Base-by-base conservation (phyloP, 192 early-diverging fungal genomes). In the Thoreauomyces humboldtii region DNA sequence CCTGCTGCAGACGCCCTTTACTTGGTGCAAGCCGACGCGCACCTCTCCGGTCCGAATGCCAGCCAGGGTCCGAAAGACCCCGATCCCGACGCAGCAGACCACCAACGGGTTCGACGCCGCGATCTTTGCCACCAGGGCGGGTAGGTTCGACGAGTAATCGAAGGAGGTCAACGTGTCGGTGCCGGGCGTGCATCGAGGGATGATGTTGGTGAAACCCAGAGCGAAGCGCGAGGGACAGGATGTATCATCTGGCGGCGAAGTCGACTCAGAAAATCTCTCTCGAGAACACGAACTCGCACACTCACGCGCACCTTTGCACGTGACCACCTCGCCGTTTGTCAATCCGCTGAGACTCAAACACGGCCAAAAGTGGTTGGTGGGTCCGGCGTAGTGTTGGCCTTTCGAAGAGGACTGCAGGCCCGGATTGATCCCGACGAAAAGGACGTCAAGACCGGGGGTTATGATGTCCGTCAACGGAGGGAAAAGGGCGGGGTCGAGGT, bases 371-470 rank as follows among this genome's bases (percentile, higher is more conserved):
- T 28, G 41, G 64, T 66, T 66, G 1, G 19, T 42, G n/a, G 37
- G 22, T 2, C 41, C 37, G 4, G 53, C 64, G 32, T 45, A 66
- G 29, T 66, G 64, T 52, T 58, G 54, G 7, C 64, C 54, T 38
- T 38, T 24, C 9, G 53, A 25, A 21, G 64, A 15, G 5, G 53
- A 57, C 41, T 43, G 51, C 19, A 58, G 31, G 0, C 64, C 64
- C 3, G 64, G 64, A 41, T 66, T 66, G 64, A 57, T 45, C 3
- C 64, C 64, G 42, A 34, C 19, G n/a, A 66, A 66, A 4, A 66
- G 6, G 3, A 66, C 37, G 54, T 42, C 21, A 4, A 66, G 55
- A 44, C 58, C 28, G 0, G 28, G 51, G 4, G 51, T 54, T 2
- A 66, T 21, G 27, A 32, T 9, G 52, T 66, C 64, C 4, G 55